Conservation (phyloP, 768 basidiomycete genomes). For the Leccinellum rugosiceps region DNA sequence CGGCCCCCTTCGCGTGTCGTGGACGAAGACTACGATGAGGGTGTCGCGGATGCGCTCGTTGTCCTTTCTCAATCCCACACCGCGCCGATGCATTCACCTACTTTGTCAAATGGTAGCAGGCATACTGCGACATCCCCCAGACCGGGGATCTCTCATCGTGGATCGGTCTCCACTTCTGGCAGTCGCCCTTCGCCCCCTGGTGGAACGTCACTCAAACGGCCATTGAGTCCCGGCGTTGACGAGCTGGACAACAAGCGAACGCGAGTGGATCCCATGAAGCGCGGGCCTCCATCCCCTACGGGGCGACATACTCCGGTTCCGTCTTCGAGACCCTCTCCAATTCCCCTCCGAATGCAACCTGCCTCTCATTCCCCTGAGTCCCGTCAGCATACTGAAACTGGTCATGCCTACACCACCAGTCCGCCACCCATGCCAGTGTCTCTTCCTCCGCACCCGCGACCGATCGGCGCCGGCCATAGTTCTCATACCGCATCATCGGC, state of each 20-base stretch:
- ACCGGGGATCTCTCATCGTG: slow-evolving; percentile 50
- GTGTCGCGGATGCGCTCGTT: slow-evolving; percentile 83
- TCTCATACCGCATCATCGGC: slow-evolving; percentile 35
- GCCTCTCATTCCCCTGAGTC: slow-evolving; percentile 67
- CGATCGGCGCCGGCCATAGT: slow-evolving; percentile 54
- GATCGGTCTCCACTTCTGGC: slow-evolving; percentile 63
- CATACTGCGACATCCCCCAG: slow-evolving; percentile 48
- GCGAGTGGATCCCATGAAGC: slow-evolving; percentile 52
- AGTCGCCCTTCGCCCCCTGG: slow-evolving; percentile 64
- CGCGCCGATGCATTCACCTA: slow-evolving; percentile 46
- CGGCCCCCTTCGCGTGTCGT: slow-evolving; percentile 64
- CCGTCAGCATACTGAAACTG: slow-evolving; percentile 39
- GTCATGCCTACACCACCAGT: slow-evolving; percentile 40
- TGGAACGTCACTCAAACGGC: slow-evolving; percentile 54
- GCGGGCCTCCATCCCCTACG: slow-evolving; percentile 50
- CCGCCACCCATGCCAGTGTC: slow-evolving; percentile 56
- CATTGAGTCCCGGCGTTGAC: slow-evolving; percentile 64
- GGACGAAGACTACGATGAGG: slow-evolving; percentile 95
- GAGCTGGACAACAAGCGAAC: slow-evolving; percentile 63
- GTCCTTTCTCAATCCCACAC: slow-evolving; percentile 49
- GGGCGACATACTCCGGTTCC: slow-evolving; percentile 55
- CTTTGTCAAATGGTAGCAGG: slow-evolving; percentile 55
- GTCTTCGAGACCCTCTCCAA: slow-evolving; percentile 65
- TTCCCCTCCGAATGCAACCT: slow-evolving; percentile 71
- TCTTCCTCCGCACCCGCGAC: slow-evolving; percentile 73